A percentile compares a stretch with the other conserved stretches of the same genome.
Conservation (phyloP, 129 eudicot species). For the Lactuca sativa region DNA sequence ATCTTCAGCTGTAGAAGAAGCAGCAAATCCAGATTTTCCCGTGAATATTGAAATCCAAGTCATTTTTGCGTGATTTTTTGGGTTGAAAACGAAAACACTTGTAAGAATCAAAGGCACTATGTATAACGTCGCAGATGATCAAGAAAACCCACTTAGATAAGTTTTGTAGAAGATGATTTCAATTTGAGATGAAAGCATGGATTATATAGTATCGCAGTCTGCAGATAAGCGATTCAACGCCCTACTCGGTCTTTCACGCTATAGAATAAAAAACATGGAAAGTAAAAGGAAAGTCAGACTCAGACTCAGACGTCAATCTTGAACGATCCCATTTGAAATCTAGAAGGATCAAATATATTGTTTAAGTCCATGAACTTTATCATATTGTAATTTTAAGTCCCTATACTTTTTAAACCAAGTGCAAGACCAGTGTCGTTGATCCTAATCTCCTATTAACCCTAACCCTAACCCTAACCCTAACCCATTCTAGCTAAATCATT, state of each 20-base stretch:
- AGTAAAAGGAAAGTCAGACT: neutral
- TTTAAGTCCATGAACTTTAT: neutral
- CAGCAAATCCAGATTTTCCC: constrained; percentile 38
- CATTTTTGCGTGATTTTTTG: constrained; percentile 25
- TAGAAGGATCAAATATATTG: neutral
- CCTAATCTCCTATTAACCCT: no score
- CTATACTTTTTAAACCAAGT: neutral
- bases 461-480: no score
- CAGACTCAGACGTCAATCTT: neutral
- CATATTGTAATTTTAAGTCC: neutral
- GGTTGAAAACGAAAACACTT: neutral
- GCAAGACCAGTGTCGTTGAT: neutral
- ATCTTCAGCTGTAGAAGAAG: constrained; percentile 42
- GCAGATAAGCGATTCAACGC: neutral
- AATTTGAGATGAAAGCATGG: neutral
- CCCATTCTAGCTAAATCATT: no score
- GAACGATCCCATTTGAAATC: neutral
- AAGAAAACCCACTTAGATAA: neutral
- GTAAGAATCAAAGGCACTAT: neutral
- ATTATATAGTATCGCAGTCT: neutral
- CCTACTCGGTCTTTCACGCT: neutral
- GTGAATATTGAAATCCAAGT: constrained; percentile 56
- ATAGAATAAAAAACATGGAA: neutral
- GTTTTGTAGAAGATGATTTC: neutral
- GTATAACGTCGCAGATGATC: no score